Conservation (phyloP, 768 basidiomycete genomes). For the Pleurotus djamor region DNA sequence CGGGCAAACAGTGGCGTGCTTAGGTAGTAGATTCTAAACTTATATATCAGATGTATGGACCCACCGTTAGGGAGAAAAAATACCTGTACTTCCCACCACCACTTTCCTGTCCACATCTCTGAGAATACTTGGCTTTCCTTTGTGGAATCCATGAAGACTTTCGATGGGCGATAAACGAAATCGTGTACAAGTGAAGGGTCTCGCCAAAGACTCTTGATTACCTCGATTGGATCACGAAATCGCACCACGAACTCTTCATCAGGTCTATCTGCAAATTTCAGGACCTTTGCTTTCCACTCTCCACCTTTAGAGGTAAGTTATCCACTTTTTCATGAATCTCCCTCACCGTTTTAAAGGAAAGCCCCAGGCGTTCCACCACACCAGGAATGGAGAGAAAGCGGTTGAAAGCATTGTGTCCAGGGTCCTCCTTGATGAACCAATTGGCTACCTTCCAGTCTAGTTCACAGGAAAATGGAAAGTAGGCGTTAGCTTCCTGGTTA, state of each 20-base stretch:
- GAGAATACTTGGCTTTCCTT: slow-evolving; percentile 19
- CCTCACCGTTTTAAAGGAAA: no score
- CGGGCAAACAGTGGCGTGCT: slow-evolving; percentile 27
- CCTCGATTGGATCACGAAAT: slow-evolving; percentile 23
- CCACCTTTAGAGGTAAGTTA: neutral
- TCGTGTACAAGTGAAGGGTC: slow-evolving; percentile 23
- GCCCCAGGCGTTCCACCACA: no score
- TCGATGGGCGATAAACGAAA: slow-evolving; percentile 21
- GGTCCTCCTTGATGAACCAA: no score
- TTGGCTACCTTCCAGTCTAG: no score
- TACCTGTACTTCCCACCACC: slow-evolving; percentile 36
- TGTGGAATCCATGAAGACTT: slow-evolving; percentile 17
- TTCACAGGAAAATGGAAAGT: no score
- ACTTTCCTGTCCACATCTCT: slow-evolving; percentile 34
- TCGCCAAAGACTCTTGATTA: slow-evolving; percentile 23
- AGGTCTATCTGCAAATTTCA: neutral
- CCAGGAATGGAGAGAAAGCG: no score
- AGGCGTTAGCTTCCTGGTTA: no score
- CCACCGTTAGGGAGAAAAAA: slow-evolving; percentile 1
- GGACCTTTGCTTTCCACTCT: neutral
- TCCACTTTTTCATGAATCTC: no score
- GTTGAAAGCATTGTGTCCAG: no score
- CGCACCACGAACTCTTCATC: neutral
- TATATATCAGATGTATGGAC: neutral
- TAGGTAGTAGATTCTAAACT: slow-evolving; percentile 11